Percentiles rank a stretch among this genome's conserved stretches.
These are phyloP conservation scores for Suhomyces chickasaworum DNA, from an alignment of 1,139 yeast genomes.

Conservation along the genomic window DNA sequence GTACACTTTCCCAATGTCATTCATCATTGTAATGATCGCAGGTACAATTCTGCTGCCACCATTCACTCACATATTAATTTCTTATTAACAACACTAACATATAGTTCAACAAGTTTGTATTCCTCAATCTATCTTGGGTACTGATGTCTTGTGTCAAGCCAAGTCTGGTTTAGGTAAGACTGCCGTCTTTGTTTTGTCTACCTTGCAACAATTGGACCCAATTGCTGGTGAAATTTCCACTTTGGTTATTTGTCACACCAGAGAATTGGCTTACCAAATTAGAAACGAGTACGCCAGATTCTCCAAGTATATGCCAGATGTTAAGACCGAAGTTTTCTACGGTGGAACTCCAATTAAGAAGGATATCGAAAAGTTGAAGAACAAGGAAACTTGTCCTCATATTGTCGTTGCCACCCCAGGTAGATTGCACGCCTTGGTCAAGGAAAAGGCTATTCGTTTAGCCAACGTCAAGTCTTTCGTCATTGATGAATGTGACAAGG, in stretches of 20 bases:
- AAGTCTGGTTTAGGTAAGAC: conserved; percentile 99
- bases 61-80: not conserved
- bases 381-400: conserved; percentile 94
- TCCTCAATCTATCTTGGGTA: conserved; percentile 97
- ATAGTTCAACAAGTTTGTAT: conserved; percentile 97
- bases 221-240: conserved; percentile 96
- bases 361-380: conserved; percentile 85
- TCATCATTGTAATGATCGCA: not conserved
- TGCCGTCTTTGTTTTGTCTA: conserved; percentile 94
- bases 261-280: conserved; percentile 98
- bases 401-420: conserved; percentile 98
- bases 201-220: conserved; percentile 96
- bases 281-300: conserved; percentile 97
- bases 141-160: conserved; percentile 98
- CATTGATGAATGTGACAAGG: conserved; percentile 98
- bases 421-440: conserved; percentile 89
- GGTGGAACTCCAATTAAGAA: conserved; percentile 91
- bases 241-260: conserved; percentile 93
- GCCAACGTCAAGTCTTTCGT: conserved; percentile 93
- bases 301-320: conserved; percentile 98
- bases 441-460: conserved; percentile 86
- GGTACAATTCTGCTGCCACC: not conserved
- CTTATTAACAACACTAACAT: conserved; percentile 22
- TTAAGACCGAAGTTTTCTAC: conserved; percentile 92
- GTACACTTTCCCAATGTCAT: too few species aligned